These are phyloP conservation scores for Pseudozyma hubeiensis DNA, from an alignment of 1,284 basidiomycete genomes.

Conservation along the genomic window DNA sequence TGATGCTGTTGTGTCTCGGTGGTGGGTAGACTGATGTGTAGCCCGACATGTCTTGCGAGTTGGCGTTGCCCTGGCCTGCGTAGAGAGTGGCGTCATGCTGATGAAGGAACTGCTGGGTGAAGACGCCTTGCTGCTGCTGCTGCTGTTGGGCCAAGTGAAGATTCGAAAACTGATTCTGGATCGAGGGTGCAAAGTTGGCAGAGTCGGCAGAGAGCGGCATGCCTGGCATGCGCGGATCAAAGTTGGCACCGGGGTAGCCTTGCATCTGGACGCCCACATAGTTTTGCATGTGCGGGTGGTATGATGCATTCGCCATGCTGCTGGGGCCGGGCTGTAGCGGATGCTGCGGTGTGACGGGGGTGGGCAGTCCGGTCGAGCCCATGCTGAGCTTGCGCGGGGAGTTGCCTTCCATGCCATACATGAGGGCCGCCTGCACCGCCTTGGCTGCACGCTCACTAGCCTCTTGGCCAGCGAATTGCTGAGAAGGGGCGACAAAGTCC, in stretches of 20 bases:
- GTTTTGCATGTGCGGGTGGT: conserved; percentile 10
- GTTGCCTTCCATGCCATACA: conserved; percentile 54
- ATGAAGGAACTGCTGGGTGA: conserved; percentile 42
- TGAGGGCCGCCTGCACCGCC: conserved; percentile 49
- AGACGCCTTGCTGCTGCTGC: conserved; percentile 21
- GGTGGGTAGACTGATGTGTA: conserved; percentile 52
- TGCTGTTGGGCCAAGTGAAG: conserved; percentile 31
- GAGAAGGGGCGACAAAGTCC: conserved; percentile 51
- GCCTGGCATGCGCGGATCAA: conserved; percentile 34
- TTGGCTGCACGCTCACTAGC: conserved; percentile 50
- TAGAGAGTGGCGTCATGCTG: conserved; percentile 40
- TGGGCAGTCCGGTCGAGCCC: conserved; percentile 39
- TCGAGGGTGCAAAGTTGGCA: conserved; percentile 37
- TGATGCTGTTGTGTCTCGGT: conserved; percentile 32
- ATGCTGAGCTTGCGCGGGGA: conserved; percentile 42
- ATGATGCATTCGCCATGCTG: conserved; percentile 6
- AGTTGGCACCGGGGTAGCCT: conserved; percentile 7
- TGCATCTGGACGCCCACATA: conserved; percentile 20
- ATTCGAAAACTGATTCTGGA: conserved; percentile 45
- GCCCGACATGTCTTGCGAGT: conserved; percentile 31
- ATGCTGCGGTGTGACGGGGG: conserved; percentile 51
- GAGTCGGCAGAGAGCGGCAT: conserved; percentile 44
- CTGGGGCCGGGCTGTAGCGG: conserved; percentile 39
- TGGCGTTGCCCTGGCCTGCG: conserved; percentile 13
- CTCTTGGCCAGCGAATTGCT: conserved; percentile 50